phyloP scores from a whole-genome alignment of 108 stramenopile species.

The Nitzschia sp. region DNA sequence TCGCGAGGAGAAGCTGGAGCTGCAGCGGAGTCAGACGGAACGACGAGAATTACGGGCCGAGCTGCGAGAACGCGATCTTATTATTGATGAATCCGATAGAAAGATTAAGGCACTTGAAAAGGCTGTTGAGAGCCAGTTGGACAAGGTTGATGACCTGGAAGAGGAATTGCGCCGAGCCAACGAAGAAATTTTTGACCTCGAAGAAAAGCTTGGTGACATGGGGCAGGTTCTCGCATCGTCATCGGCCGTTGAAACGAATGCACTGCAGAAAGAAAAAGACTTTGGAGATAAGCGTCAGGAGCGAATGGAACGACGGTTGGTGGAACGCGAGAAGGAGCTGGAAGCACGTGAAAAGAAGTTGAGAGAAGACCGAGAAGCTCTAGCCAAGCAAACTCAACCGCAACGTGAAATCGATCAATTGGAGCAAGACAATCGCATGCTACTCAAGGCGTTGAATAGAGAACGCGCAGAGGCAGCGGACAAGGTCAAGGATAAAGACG shows the following conservation, averaged over 20 bases:
- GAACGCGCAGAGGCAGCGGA: conserved; percentile 2
- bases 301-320: conserved; percentile 23
- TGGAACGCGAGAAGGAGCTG: conserved; percentile 12
- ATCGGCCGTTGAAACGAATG: conserved; percentile 7
- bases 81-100: conserved; percentile 7
- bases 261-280: conserved; percentile 9
- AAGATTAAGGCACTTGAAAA: conserved; percentile 30
- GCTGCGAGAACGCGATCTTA: conserved; percentile 10
- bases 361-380: conserved; percentile 9
- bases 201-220: conserved; percentile 16
- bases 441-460: conserved; percentile 15
- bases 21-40: conserved; percentile 22
- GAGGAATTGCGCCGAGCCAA: conserved; percentile 25
- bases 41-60: conserved; percentile 16
- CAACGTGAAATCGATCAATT: neutral
- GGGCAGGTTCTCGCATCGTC: conserved; percentile 1
- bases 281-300: conserved; percentile 7
- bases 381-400: neutral
- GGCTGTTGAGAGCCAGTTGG: conserved; percentile 26
- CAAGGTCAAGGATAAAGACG: conserved; percentile 4
- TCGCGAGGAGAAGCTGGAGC: conserved; percentile 22
- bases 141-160: conserved; percentile 30
- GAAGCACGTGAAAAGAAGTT: conserved; percentile 24
- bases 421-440: conserved; percentile 15
- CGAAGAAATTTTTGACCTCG: conserved; percentile 24